These are phyloP conservation scores for Barnettozyma wickerhamii DNA, from an alignment of 805 yeast species.

Conservation along the genomic window DNA sequence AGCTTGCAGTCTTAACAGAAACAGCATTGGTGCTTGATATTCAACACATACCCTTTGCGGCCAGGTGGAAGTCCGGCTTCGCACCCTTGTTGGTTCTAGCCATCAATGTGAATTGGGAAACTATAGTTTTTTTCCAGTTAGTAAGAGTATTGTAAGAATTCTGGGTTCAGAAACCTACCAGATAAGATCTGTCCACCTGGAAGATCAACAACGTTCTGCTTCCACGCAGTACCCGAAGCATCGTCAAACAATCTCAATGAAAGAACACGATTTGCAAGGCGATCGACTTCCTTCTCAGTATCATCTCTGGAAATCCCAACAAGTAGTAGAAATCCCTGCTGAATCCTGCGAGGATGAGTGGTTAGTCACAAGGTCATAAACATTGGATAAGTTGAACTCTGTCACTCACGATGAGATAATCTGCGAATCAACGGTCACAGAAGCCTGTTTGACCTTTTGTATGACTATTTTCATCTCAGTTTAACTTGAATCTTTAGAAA, in stretches of 20 bases:
- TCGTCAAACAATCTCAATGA: slow-evolving; percentile 72
- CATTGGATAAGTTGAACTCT: no score
- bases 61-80: slow-evolving; percentile 91
- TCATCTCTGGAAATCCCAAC: slow-evolving; percentile 85
- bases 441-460: slow-evolving; percentile 84
- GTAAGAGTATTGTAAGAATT: slow-evolving; percentile 67
- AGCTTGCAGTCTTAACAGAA: no score
- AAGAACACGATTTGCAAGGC: slow-evolving; percentile 62
- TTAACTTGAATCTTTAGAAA: no score
- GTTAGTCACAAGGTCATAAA: no score
- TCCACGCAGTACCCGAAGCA: slow-evolving; percentile 73
- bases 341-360: slow-evolving; percentile 46
- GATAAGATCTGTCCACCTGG: slow-evolving; percentile 76
- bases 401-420: slow-evolving; percentile 62
- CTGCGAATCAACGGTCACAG: slow-evolving; percentile 75
- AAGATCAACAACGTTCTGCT: slow-evolving; percentile 54
- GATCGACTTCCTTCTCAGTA: slow-evolving; percentile 65
- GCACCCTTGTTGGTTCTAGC: slow-evolving; percentile 87
- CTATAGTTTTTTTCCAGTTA: slow-evolving; percentile 28
- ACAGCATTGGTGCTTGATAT: slow-evolving; percentile 1
- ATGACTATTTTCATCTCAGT: slow-evolving; percentile 76
- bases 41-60: slow-evolving; percentile 66
- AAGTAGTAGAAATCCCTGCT: slow-evolving; percentile 69
- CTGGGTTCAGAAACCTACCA: slow-evolving; percentile 25
- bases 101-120: slow-evolving; percentile 88